Conservation (phyloP, 352 stramenopile species). For the Phytophthora kernoviae region DNA sequence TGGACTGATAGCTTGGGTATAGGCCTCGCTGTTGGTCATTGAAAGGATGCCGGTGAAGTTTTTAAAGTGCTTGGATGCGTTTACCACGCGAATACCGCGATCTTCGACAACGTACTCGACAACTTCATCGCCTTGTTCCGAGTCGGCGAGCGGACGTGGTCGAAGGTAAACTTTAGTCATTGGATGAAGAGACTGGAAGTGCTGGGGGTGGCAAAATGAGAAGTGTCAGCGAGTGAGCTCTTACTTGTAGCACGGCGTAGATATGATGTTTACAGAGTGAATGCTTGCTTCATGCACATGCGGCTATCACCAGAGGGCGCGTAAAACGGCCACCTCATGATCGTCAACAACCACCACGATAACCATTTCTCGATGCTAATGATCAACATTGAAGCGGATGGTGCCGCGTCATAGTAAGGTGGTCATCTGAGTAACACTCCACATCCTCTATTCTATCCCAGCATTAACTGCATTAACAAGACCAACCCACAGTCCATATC, state of each 20-base stretch:
- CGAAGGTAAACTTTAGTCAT: slow-evolving; percentile 51
- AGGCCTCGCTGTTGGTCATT: slow-evolving; percentile 34
- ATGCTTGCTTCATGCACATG: too few relatives aligned
- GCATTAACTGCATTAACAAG: too few relatives aligned
- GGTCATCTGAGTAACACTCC: too few relatives aligned
- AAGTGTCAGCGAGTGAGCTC: slow-evolving; percentile 5
- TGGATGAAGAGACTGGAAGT: not conserved
- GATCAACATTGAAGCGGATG: too few relatives aligned
- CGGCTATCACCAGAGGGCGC: too few relatives aligned
- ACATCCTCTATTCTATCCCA: too few relatives aligned
- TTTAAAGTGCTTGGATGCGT: slow-evolving; percentile 30
- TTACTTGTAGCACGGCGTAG: too few relatives aligned
- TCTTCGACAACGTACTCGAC: slow-evolving; percentile 25
- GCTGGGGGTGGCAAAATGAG: not conserved
- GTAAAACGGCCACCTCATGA: not conserved
- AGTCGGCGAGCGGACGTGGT: slow-evolving; percentile 35
- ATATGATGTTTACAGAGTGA: too few relatives aligned
- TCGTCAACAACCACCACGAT: too few relatives aligned
- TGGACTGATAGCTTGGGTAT: slow-evolving; percentile 33
- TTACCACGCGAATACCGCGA: not conserved
- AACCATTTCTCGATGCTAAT: too few relatives aligned
- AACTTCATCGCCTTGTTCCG: slow-evolving; percentile 26
- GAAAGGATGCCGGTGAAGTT: slow-evolving; percentile 46
- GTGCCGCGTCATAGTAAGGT: too few relatives aligned
- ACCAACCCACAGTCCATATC: not conserved